Conservation (phyloP, 306 rosid species). For the Castanea mollissima region DNA sequence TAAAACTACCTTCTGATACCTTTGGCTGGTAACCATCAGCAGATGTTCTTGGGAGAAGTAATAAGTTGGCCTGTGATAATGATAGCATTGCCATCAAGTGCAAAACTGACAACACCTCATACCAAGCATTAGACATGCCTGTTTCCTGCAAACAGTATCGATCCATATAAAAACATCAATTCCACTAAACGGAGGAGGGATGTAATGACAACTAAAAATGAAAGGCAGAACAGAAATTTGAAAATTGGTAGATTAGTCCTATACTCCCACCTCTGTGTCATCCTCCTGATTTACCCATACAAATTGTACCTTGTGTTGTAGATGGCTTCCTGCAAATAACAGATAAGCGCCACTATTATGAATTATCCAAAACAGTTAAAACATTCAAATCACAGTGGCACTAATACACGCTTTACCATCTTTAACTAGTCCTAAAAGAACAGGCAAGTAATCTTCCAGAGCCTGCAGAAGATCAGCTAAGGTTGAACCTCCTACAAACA, state of each 20-base stretch:
- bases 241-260: slow-evolving; percentile 4
- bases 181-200: neutral
- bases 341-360: slow-evolving; percentile 24
- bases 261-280: slow-evolving; percentile 67
- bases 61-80: slow-evolving; percentile 80
- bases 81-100: slow-evolving; percentile 90
- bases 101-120: slow-evolving; percentile 93
- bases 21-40: slow-evolving; percentile 79
- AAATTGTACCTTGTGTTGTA: slow-evolving; percentile 83
- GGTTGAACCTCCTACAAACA: slow-evolving; percentile 82
- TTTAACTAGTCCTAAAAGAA: slow-evolving; percentile 89
- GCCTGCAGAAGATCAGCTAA: slow-evolving; percentile 88
- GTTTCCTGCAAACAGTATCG: slow-evolving; percentile 71
- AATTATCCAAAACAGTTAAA: slow-evolving; percentile 20
- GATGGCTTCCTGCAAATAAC: slow-evolving; percentile 77
- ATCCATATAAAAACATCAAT: slow-evolving; percentile 23
- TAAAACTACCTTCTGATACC: slow-evolving; percentile 76
- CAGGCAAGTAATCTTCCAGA: slow-evolving; percentile 86
- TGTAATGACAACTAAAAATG: neutral
- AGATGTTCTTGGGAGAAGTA: slow-evolving; percentile 95
- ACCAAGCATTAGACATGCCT: slow-evolving; percentile 81
- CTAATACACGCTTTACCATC: slow-evolving; percentile 60
- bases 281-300: slow-evolving; percentile 96
- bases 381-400: slow-evolving; percentile 12
- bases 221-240: neutral